Conservation (phyloP, 768 basidiomycete genomes). For the Boletus sp. region DNA sequence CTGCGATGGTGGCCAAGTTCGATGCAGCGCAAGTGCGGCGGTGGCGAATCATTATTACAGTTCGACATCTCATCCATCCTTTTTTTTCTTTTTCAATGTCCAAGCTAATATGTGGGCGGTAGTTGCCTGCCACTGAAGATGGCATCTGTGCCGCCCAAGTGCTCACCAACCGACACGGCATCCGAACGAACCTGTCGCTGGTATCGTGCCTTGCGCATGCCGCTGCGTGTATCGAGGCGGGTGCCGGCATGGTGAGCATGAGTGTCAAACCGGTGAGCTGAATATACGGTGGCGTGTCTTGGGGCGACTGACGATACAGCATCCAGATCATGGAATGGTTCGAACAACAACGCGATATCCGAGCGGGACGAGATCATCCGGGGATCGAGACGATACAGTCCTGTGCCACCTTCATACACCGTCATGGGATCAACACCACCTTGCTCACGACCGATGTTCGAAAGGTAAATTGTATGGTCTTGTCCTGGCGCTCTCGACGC, state of each 20-base stretch:
- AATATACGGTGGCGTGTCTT: background rate
- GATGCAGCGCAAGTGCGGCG: constrained; percentile 36
- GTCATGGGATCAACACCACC: constrained; percentile 37
- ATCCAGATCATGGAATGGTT: constrained; percentile 41
- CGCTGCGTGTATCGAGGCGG: constrained; percentile 51
- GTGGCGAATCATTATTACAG: constrained; percentile 47
- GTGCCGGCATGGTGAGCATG: constrained; percentile 47
- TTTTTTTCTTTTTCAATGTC: background rate
- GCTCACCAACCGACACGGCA: constrained; percentile 37
- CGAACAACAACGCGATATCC: constrained; percentile 30
- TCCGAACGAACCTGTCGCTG: constrained; percentile 48
- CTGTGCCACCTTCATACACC: constrained; percentile 42
- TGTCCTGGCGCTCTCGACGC: no score
- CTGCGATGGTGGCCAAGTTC: constrained; percentile 40
- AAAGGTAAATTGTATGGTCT: constrained; percentile 28
- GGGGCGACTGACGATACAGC: constrained; percentile 1
- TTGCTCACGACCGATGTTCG: constrained; percentile 43
- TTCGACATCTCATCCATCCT: constrained; percentile 21
- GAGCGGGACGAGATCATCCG: constrained; percentile 29
- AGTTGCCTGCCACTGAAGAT: constrained; percentile 58
- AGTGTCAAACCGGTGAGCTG: constrained; percentile 46
- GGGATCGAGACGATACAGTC: constrained; percentile 48
- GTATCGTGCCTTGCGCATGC: constrained; percentile 57
- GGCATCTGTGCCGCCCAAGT: constrained; percentile 47
- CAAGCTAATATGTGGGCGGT: background rate